Evolutionary conservation across 352 stramenopile genomes (phyloP).

Genomic region (Phytopythium montanum): DNA sequence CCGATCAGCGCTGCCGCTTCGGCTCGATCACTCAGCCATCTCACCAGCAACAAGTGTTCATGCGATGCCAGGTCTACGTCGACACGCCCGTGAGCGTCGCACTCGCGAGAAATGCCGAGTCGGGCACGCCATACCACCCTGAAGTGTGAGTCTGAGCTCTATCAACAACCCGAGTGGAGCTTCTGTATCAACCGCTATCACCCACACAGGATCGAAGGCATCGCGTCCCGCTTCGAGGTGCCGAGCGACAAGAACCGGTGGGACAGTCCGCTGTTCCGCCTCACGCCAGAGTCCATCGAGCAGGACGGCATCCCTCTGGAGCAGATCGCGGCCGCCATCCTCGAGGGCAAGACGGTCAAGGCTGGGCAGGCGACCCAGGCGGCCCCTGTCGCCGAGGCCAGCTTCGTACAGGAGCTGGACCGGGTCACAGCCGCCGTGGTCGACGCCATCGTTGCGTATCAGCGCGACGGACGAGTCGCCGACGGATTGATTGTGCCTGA

Average conservation of each 20-base stretch:
- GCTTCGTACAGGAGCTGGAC: constrained; percentile 73
- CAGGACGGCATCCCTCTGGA: constrained; percentile 35
- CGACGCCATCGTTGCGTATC: constrained; percentile 51
- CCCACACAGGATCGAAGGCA: constrained; percentile 65
- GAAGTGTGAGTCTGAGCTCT: constrained; percentile 26
- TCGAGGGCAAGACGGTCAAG: constrained; percentile 62
- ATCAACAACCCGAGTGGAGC: too few species aligned
- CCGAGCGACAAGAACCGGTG: constrained; percentile 92
- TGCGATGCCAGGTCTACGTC: constrained; percentile 47
- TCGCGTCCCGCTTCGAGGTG: constrained; percentile 88
- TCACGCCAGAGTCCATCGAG: constrained; percentile 45
- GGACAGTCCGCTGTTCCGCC: constrained; percentile 87
- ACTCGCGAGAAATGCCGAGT: constrained; percentile 46
- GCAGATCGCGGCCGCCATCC: constrained; percentile 50
- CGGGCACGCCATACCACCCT: constrained; percentile 33
- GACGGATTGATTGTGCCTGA: constrained; percentile 39
- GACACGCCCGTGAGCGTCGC: constrained; percentile 61
- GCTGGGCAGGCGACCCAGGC: constrained; percentile 63
- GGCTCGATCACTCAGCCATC: background rate
- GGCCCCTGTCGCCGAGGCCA: constrained; percentile 54
- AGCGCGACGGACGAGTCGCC: constrained; percentile 58
- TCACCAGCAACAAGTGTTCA: background rate
- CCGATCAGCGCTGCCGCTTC: background rate
- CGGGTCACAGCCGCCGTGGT: constrained; percentile 50
- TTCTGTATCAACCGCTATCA: background rate